Base-by-base conservation (phyloP, 495 filamentous ascomycete genomes). In the Diplogelasinospora grovesii region DNA sequence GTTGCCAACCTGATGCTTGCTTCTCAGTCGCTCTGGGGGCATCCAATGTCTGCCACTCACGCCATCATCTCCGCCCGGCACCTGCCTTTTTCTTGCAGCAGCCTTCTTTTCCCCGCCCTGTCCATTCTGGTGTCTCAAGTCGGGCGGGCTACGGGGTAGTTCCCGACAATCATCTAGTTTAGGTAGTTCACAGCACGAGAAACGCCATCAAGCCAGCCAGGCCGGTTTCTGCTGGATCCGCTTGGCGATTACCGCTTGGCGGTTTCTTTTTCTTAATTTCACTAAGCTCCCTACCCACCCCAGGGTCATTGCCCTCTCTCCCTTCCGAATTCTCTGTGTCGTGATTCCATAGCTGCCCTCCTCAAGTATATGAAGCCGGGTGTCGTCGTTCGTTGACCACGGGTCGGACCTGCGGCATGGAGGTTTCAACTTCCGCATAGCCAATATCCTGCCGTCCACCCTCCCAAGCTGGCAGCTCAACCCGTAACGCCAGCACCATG, bases 381-480 rank as follows among this genome's bases (percentile, higher is more conserved):
- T 37, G 33, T 33, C 45, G 36, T 57, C 47, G 13, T 25, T 36
- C 46, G 41, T 30, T 43, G 42, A 54, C 30, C 40, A 42, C 47
- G 38, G 39, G 45, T 39, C 43, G 42, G 46, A 29, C 39, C 46
- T 39, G 39, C 56, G 65, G 63, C 59, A 70, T 70, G 64, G 63
- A 59, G 57, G 27, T 53, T 35, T 37, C 56, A 61, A 63, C 59
- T 54, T 50, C 54, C 43, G 61, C 53, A 59, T 70, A 69, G 50
- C n/a, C 39, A 60, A 50, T 52, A 53, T 56, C 49, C 45, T 50
- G 45, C 50, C 58, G 44, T 41, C 36, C 47, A 43, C 42, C 44
- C 19, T 24, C 19, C 27, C 31, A 34, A 48, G 44, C 38, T 50
- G 29, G 11, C 39, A 35, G 42, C 49, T 25, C 15, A 14, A 11